phyloP scores from a whole-genome alignment of 257 asterid species.

The Mentha longifolia region DNA sequence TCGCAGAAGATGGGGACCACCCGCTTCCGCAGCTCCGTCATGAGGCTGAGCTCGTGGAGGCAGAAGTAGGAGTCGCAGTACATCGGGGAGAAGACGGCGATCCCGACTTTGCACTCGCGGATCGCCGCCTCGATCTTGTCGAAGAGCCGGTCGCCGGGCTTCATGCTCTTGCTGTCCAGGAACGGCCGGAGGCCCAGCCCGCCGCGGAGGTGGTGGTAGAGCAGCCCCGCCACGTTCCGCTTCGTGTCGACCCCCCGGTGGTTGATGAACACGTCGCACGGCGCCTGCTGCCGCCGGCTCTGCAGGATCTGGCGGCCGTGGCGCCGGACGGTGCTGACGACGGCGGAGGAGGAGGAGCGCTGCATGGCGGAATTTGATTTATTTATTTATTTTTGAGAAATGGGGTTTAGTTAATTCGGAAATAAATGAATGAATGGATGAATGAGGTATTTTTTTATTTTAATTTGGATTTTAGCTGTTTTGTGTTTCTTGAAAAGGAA shows the following conservation, averaged over 20 bases:
- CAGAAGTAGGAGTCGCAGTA: conserved; percentile 82
- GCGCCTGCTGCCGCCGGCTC: not conserved
- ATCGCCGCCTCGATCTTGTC: conserved; percentile 67
- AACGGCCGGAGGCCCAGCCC: conserved; percentile 55
- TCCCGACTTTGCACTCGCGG: conserved; percentile 60
- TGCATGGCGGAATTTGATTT: conserved; percentile 47
- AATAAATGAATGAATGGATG: too few species aligned
- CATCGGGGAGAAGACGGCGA: conserved; percentile 77
- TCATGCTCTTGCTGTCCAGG: conserved; percentile 85
- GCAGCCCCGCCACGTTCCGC: conserved; percentile 70
- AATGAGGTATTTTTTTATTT: not conserved
- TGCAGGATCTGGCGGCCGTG: too few species aligned
- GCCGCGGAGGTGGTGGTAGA: conserved; percentile 57
- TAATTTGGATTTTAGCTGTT: not conserved
- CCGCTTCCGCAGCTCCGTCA: conserved; percentile 58
- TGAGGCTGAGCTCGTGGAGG: conserved; percentile 65
- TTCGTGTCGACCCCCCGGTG: conserved; percentile 87
- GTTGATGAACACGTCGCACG: conserved; percentile 80
- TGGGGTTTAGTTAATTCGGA: not conserved
- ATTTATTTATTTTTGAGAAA: not conserved
- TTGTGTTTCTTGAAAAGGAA: not conserved
- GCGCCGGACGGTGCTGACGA: conserved; percentile 26
- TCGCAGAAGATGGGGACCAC: conserved; percentile 76
- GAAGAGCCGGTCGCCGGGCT: conserved; percentile 74
- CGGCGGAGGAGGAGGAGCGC: conserved; percentile 47